A percentile compares a stretch with the other conserved stretches of the same genome.
phyloP scores from a whole-genome alignment of 306 rosid species.

The Rosa lucieae region DNA sequence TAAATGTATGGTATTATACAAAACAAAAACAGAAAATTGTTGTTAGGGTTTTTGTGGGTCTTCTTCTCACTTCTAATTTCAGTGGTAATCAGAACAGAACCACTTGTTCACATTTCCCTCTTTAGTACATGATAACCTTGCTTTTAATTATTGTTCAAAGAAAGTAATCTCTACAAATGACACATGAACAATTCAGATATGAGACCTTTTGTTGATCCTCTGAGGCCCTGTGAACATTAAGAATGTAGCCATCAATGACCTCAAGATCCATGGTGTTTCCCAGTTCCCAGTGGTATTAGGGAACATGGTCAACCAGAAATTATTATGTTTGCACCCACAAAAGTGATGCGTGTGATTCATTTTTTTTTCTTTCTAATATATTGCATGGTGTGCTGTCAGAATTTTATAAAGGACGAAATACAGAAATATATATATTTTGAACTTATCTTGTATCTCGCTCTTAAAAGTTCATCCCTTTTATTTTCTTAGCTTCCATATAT shows the following conservation, averaged over 20 bases:
- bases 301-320: too few species aligned
- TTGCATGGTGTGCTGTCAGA: neutral
- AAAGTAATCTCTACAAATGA: too few species aligned
- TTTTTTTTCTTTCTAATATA: neutral
- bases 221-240: neutral
- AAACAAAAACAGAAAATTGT: neutral
- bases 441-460: neutral
- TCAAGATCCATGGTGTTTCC: neutral
- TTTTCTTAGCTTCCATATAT: neutral
- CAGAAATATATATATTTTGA: slow-evolving; percentile 4
- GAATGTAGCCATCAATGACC: neutral
- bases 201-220: neutral
- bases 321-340: too few species aligned
- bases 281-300: neutral
- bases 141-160: neutral
- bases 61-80: neutral
- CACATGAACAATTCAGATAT: neutral
- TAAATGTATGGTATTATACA: neutral
- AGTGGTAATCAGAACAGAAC: neutral
- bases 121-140: neutral
- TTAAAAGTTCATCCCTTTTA: neutral
- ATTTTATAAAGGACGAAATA: neutral
- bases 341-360: too few species aligned
- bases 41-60: neutral
- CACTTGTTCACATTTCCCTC: slow-evolving; percentile 1